Evolutionary conservation across 2,329 filamentous ascomycete species (phyloP), one percentile per base, ranked within the genome.

Genomic region (Aureobasidium musti): DNA sequence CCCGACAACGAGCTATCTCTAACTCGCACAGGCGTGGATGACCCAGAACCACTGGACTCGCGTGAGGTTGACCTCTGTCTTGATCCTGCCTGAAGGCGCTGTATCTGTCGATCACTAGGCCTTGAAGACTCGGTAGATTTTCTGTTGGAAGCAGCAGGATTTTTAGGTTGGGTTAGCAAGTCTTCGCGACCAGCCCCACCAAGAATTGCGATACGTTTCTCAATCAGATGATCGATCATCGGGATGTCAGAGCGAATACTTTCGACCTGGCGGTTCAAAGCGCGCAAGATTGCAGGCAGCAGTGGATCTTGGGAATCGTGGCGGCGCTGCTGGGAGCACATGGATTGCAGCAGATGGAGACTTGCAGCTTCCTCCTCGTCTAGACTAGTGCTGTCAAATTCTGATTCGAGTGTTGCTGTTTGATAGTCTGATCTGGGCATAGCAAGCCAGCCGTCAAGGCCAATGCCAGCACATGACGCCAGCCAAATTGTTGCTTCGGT

Each of bases 381-480:
- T 26, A 80, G 69, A 35, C 81, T 77, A 17, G 83, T 82, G 19
- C 17, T 28, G 13, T 49, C 64, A 33, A 45, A 64, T n/a, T 67
- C 54, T n/a, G 71, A 67, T 60, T 72, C 53, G 2, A 73, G n/a
- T 80, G 43, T n/a, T 28, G 50, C 26, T 7, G 14, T 2, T 19
- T 67, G 35, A 17, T 61, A 49, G 17, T 53, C 39, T 11, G 65
- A 13, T 10, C 56, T 47, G 19, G 89, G 87, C 19, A 91, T 88
- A 6, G 94, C 81, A 35, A 98, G 81, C 94, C 95, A 99, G n/a
- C 91, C 90, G 73, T 97, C 92, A 14, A 97, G 83, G 23, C 88
- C 87, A 74, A 97, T 89, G 69, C 91, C 90, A 6, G 92, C 90
- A 72, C 95, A 98, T 0, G 91, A 87, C 13, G 91, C 91, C 47